Base-by-base conservation (phyloP, 2,329 filamentous ascomycete species). In the Apiospora rasikravindrae region DNA sequence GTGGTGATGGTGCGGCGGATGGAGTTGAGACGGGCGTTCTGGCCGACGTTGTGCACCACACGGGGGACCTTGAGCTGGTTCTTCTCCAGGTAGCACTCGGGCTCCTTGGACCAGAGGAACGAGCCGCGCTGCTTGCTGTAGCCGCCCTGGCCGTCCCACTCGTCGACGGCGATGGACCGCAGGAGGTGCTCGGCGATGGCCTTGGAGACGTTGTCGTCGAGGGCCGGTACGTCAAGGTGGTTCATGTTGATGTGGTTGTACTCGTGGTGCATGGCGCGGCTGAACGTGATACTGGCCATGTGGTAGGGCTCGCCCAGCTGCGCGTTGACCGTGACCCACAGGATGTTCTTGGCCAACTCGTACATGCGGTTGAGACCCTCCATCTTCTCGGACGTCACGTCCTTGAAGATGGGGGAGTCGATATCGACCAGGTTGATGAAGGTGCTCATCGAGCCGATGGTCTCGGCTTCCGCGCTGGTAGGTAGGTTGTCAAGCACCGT, bases 101-200 rank as follows among this genome's bases (percentile, higher is more conserved):
- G 51, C 51, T 57, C 51, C 11, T 57, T 57, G 51, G 51, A 57
- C 51, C 51, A 57, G 13, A 29, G 51, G n/a, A 57, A 57, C 51
- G 24, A 4, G 16, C 42, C 42, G 42, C 42, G 51, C 51, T 57
- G 51, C 51, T 57, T 57, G 26, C 42, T 44, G 42, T 44, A 44
- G 11, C 42, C 42, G 42, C 42, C 42, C 42, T 57, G n/a, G 51
- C 13, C 51, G 10, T 57, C 51, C 51, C 51, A 57, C 51, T 57
- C 51, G 51, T 57, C 51, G n/a, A 57, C 42, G 16, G 42, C 42
- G 42, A 44, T 16, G 11, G 42, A 44, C 7, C 42, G 42, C 42
- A 44, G 42, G 5, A 44, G 42, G 42, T 44, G 42, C 42, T 44
- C 42, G 5, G 42, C 42, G 42, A 44, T 44, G 42, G 42, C 42